Evolutionary conservation across 2,329 filamentous ascomycete species (phyloP).

Genomic region (Mollisia scopiformis): DNA sequence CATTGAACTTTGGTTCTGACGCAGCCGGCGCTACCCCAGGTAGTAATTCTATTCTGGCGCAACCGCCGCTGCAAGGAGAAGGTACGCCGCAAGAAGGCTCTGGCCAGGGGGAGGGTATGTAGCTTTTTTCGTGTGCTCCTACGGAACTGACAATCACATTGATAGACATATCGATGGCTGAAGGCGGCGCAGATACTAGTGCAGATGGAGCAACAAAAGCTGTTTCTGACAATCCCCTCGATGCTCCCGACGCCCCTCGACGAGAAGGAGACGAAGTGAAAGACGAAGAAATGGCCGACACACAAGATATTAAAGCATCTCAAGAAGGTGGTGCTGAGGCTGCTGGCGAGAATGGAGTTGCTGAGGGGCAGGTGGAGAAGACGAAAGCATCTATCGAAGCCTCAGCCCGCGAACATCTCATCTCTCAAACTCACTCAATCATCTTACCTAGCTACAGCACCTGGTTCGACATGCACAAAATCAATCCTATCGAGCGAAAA

Average conservation of each 20-base stretch:
- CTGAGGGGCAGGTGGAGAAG: conserved; percentile 60
- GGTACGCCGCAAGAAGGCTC: conserved; percentile 28
- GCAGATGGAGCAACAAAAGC: conserved; percentile 56
- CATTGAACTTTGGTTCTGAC: conserved; percentile 59
- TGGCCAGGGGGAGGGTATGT: conserved; percentile 50
- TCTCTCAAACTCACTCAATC: conserved; percentile 92
- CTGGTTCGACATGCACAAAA: conserved; percentile 97
- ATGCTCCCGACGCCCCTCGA: conserved; percentile 67
- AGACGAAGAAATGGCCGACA: conserved; percentile 83
- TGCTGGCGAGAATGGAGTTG: conserved; percentile 47
- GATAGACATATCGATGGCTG: conserved; percentile 67
- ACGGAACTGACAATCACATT: conserved; percentile 9
- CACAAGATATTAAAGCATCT: conserved; percentile 50
- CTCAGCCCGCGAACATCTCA: conserved; percentile 87
- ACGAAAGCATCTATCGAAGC: conserved; percentile 83
- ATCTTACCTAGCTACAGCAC: conserved; percentile 97
- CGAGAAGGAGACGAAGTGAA: conserved; percentile 64
- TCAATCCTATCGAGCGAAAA: conserved; percentile 91
- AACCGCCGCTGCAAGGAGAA: conserved; percentile 55
- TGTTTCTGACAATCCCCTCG: conserved; percentile 66
- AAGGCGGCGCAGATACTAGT: conserved; percentile 41
- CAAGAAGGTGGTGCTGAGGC: conserved; percentile 47
- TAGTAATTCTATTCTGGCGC: conserved; percentile 58
- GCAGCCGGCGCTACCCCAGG: conserved; percentile 58
- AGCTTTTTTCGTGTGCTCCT: conserved; percentile 2